Evolutionary conservation across 768 basidiomycete species (phyloP).

Genomic region (Tricholomella constricta): DNA sequence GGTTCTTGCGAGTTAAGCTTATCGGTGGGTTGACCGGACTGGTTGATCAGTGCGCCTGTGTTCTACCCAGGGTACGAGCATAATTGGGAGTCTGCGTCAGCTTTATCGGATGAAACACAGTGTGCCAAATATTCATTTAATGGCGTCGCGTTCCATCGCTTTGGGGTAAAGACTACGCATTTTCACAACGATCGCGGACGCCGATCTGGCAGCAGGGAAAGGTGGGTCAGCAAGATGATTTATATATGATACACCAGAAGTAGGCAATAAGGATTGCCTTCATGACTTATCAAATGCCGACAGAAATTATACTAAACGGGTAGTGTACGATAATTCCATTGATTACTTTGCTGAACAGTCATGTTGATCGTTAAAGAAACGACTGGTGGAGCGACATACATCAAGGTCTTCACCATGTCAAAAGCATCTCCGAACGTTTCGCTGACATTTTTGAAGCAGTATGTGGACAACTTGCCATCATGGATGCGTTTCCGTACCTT

Average conservation of each 20-base stretch:
- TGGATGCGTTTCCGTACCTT: too few relatives aligned
- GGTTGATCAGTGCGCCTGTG: too few relatives aligned
- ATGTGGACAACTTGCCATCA: slow-evolving; percentile 2
- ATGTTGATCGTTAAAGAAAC: slow-evolving; percentile 37
- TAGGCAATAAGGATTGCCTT: slow-evolving; percentile 40
- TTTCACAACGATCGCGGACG: background rate
- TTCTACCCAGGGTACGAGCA: slow-evolving; percentile 48
- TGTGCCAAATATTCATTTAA: slow-evolving; percentile 52
- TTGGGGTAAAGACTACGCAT: slow-evolving; percentile 34
- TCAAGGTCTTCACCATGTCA: background rate
- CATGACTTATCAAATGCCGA: background rate
- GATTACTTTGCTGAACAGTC: background rate
- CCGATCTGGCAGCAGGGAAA: slow-evolving; percentile 34
- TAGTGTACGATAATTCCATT: slow-evolving; percentile 18
- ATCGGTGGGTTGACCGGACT: slow-evolving; percentile 40
- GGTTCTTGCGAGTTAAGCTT: slow-evolving; percentile 57
- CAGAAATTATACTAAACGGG: slow-evolving; percentile 47
- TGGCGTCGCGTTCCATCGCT: slow-evolving; percentile 78
- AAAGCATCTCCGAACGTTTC: too few relatives aligned
- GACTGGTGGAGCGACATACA: slow-evolving; percentile 35
- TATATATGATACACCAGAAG: slow-evolving; percentile 54
- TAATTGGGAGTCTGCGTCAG: slow-evolving; percentile 66
- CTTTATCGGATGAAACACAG: slow-evolving; percentile 66
- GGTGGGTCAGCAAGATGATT: slow-evolving; percentile 54
- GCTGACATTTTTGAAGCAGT: background rate